phyloP scores from a whole-genome alignment of 352 stramenopile genomes.

The Phytopythium cucurbitacearum region DNA sequence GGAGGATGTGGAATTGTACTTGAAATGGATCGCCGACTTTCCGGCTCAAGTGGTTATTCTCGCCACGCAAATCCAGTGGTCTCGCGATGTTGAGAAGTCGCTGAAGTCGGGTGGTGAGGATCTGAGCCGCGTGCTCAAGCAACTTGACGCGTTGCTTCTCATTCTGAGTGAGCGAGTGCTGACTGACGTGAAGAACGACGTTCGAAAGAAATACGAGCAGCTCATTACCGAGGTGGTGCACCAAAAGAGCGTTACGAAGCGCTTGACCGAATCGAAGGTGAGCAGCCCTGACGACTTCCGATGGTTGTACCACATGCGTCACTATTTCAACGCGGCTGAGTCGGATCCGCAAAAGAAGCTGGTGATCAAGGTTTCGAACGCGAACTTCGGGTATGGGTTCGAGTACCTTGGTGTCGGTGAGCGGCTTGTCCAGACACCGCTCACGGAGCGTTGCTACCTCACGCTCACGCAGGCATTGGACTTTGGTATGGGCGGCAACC shows the following conservation, averaged over 20 bases:
- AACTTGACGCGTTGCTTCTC: conserved; percentile 86
- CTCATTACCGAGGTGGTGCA: conserved; percentile 99
- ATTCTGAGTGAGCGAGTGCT: conserved; percentile 97
- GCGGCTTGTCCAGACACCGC: conserved; percentile 98
- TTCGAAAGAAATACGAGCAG: conserved; percentile 99
- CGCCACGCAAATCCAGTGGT: conserved; percentile 97
- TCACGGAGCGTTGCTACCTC: conserved; percentile 99
- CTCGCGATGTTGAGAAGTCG: conserved; percentile 89
- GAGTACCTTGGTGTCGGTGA: conserved; percentile 99
- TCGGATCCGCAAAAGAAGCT: conserved; percentile 90
- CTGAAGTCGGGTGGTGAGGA: conserved; percentile 66
- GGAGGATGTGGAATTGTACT: conserved; percentile 82
- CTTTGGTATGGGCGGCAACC: conserved; percentile 98
- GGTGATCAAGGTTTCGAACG: conserved; percentile 97
- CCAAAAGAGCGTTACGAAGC: conserved; percentile 96
- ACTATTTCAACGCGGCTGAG: conserved; percentile 92
- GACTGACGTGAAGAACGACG: conserved; percentile 91
- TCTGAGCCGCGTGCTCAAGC: conserved; percentile 42
- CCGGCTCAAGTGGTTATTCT: conserved; percentile 99
- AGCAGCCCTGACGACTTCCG: conserved; percentile 92
- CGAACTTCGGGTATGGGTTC: conserved; percentile 98
- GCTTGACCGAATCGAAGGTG: conserved; percentile 85
- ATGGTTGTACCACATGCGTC: conserved; percentile 99
- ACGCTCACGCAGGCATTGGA: conserved; percentile 99
- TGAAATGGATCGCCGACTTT: conserved; percentile 97